Conservation (phyloP, 2,329 filamentous ascomycete species). For the Emmonsia crescens region DNA sequence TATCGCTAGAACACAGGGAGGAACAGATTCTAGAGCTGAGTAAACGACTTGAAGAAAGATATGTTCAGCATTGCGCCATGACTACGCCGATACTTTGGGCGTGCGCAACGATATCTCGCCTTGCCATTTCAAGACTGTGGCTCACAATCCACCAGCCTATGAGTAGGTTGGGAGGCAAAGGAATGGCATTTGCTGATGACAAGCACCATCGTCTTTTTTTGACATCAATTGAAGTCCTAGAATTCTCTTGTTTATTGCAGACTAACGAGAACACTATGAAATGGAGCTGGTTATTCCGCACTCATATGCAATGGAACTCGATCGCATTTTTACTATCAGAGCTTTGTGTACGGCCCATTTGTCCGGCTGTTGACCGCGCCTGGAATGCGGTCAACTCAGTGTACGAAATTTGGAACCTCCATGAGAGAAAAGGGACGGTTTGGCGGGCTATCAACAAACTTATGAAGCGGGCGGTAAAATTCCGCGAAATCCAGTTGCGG, state of each 20-base stretch:
- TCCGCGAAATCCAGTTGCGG: conserved; percentile 40
- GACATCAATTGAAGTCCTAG: conserved; percentile 63
- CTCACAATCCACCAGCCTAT: conserved; percentile 66
- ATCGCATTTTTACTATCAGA: conserved; percentile 52
- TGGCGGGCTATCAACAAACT: conserved; percentile 54
- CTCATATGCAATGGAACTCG: conserved; percentile 56
- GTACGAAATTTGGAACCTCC: conserved; percentile 28
- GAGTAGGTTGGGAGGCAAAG: conserved; percentile 47
- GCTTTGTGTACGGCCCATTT: conserved; percentile 46
- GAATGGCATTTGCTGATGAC: conserved; percentile 48
- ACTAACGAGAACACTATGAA: conserved; percentile 50
- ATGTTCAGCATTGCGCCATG: conserved; percentile 43
- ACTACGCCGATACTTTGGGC: conserved; percentile 54
- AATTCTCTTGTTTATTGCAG: conserved; percentile 57
- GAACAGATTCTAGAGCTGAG: conserved; percentile 43
- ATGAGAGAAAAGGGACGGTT: conserved; percentile 44
- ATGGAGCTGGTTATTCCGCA: conserved; percentile 56
- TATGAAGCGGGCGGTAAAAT: conserved; percentile 47
- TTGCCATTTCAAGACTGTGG: conserved; percentile 70
- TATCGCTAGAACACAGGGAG: conserved; percentile 28
- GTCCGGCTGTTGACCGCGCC: conserved; percentile 48
- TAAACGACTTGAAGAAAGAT: conserved; percentile 44
- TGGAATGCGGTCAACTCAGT: conserved; percentile 46
- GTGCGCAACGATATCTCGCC: conserved; percentile 54
- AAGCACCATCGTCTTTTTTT: conserved; percentile 59